Evolutionary conservation across 306 rosid genomes (phyloP).

Genomic region (Dryas octopetala): DNA sequence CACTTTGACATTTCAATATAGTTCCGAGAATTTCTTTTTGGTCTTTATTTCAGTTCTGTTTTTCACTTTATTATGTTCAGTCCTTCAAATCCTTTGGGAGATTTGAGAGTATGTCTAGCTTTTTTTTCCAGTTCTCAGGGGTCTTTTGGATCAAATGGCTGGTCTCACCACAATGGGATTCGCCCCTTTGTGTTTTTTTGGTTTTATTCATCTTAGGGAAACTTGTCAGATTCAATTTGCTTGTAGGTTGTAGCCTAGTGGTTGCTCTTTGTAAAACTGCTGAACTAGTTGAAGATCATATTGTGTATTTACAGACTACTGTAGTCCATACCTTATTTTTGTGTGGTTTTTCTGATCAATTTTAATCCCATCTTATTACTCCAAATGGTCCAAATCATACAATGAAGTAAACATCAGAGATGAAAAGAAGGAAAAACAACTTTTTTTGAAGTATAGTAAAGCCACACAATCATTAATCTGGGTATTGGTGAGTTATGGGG

Average conservation of each 20-base stretch:
- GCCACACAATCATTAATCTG: too few relatives aligned
- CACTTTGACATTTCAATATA: slow-evolving; percentile 6
- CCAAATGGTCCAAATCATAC: too few relatives aligned
- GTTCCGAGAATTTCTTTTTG: neutral
- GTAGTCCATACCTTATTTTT: too few relatives aligned
- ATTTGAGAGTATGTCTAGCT: slow-evolving; percentile 6
- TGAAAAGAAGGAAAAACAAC: too few relatives aligned
- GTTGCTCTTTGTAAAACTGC: neutral
- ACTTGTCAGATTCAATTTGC: neutral
- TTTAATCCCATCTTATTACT: too few relatives aligned
- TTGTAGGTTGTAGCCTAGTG: neutral
- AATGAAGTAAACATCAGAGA: too few relatives aligned
- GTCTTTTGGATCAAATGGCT: slow-evolving; percentile 3
- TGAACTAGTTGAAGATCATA: neutral
- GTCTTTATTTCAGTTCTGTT: slow-evolving; percentile 8
- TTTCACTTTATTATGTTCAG: slow-evolving; percentile 8
- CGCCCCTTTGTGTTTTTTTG: neutral
- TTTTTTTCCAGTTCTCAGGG: slow-evolving; percentile 11
- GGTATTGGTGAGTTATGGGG: too few relatives aligned
- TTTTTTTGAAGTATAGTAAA: too few relatives aligned
- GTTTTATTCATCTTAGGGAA: neutral
- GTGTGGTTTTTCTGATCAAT: too few relatives aligned
- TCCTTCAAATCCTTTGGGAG: slow-evolving; percentile 15
- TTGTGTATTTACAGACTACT: neutral
- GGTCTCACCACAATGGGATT: neutral